These are phyloP conservation scores for Penicillium angulare DNA, from an alignment of 495 filamentous ascomycete genomes.

Conservation along the genomic window DNA sequence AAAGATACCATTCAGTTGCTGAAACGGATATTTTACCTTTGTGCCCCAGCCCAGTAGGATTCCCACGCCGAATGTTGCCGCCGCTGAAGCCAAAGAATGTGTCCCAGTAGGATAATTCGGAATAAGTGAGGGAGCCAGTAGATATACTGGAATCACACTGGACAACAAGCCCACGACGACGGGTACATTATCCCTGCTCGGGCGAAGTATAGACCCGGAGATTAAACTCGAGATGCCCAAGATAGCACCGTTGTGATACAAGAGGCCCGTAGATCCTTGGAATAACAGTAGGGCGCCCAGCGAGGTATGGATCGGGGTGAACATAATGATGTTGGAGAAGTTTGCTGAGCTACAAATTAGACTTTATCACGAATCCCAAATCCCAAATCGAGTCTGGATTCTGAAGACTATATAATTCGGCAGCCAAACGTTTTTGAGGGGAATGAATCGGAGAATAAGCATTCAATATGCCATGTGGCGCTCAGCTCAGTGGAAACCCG, in stretches of 20 bases:
- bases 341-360: conserved; percentile 8
- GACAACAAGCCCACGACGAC: conserved; percentile 49
- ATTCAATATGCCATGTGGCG: not conserved
- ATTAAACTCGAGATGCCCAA: conserved; percentile 56
- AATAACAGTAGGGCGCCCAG: conserved; percentile 55
- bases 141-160: conserved; percentile 39
- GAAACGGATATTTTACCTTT: too few relatives aligned
- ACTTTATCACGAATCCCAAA: conserved; percentile 7
- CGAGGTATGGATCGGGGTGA: conserved; percentile 56
- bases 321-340: conserved; percentile 39
- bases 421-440: too few relatives aligned
- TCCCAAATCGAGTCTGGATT: too few relatives aligned
- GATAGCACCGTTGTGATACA: conserved; percentile 53
- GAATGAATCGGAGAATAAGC: too few relatives aligned
- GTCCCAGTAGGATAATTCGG: conserved; percentile 38
- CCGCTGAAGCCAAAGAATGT: conserved; percentile 28
- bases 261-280: conserved; percentile 50
- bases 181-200: conserved; percentile 42
- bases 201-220: conserved; percentile 35
- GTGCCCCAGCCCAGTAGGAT: conserved; percentile 56
- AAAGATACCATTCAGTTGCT: too few relatives aligned
- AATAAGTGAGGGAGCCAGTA: conserved; percentile 44
- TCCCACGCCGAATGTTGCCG: conserved; percentile 42
- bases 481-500: too few relatives aligned
- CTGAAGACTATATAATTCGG: too few relatives aligned